phyloP scores from a whole-genome alignment of 345 rosid species.

The Eucalyptus pauciflora region DNA sequence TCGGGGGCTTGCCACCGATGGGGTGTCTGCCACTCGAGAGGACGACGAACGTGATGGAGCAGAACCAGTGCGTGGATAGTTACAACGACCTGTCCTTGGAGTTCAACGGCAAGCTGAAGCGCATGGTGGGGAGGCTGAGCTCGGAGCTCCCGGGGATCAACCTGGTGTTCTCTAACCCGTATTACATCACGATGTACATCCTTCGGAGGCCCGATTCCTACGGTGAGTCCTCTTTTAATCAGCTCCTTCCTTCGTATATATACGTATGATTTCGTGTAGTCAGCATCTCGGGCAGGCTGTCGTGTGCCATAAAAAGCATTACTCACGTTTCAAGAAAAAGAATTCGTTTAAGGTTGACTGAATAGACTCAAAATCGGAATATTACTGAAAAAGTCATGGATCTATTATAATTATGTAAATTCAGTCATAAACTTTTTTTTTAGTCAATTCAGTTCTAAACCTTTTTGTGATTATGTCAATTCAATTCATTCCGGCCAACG shows the following conservation, averaged over 20 bases:
- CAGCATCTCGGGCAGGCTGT: not conserved
- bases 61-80: constrained; percentile 10
- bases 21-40: constrained; percentile 56
- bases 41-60: constrained; percentile 18
- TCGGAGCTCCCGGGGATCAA: constrained; percentile 27
- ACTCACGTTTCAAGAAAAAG: not conserved
- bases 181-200: constrained; percentile 21
- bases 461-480: too few relatives aligned
- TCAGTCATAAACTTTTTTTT: accelerated
- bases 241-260: not conserved
- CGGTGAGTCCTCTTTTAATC: constrained; percentile 12
- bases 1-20: constrained; percentile 58
- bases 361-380: too few relatives aligned
- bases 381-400: too few relatives aligned
- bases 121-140: constrained; percentile 11
- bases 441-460: too few relatives aligned
- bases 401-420: too few relatives aligned
- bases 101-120: constrained; percentile 35
- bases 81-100: constrained; percentile 35
- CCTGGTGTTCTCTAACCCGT: constrained; percentile 29
- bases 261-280: not conserved
- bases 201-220: constrained; percentile 20
- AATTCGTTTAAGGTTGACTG: not conserved
- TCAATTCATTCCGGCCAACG: accelerated
- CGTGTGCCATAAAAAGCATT: not conserved